phyloP scores from a whole-genome alignment of 2,329 filamentous ascomycete genomes.

The Diaporthe sp. region DNA sequence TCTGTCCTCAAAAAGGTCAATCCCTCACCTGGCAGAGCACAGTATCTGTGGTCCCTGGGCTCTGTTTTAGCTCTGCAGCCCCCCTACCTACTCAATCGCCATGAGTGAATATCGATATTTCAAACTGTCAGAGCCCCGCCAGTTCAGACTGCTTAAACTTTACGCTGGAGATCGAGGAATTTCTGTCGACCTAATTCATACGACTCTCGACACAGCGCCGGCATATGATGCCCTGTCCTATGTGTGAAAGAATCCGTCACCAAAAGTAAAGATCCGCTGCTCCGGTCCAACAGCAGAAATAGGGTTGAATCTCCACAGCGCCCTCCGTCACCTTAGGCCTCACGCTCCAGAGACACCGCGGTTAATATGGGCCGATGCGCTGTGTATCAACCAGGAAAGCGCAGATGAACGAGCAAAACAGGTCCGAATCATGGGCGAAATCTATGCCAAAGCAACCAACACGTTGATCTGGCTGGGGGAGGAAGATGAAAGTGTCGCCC shows the following conservation, averaged over 20 bases:
- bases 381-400: constrained; percentile 24
- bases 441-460: not conserved
- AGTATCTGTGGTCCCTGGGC: no score
- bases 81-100: no score
- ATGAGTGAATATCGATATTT: not conserved
- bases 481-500: not conserved
- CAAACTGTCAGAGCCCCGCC: not conserved
- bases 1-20: no score
- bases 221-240: not conserved
- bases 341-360: not conserved
- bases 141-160: not conserved
- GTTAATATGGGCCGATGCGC: constrained; percentile 22
- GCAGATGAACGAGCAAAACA: not conserved
- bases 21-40: no score
- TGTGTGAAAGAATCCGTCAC: not conserved
- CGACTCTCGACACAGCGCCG: not conserved
- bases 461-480: constrained; percentile 16
- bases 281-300: not conserved
- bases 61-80: no score
- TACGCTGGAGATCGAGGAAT: not conserved
- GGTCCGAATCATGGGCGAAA: constrained; percentile 3
- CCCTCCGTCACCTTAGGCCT: not conserved
- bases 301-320: not conserved
- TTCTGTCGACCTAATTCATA: not conserved
- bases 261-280: not conserved